Evolutionary conservation across 345 rosid species (phyloP), one percentile per base, ranked within the genome.

Genomic region (Syzygium aromaticum): DNA sequence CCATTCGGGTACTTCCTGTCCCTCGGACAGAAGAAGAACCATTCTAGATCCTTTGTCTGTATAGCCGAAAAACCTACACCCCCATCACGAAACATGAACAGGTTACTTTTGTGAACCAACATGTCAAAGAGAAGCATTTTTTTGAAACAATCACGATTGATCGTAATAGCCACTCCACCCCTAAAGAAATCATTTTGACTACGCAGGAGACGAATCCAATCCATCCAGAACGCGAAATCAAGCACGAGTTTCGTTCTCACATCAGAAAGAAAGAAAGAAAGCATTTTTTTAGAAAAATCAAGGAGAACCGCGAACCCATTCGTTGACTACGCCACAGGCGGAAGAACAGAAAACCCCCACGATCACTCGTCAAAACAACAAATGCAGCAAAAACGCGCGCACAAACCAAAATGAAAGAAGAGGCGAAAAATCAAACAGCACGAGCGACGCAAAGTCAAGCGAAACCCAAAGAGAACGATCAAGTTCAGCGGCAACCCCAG

Each of bases 11-110:
- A 96, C 93, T 98, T 98, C 52, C 98, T 92, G 84, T 98, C 99
- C 85, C 92, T 86, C 4, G 99, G 98, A 88, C 99, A 98, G 94
- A 98, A 98, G 91, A 95, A 98, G 90, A 98, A 95, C 99, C 99
- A 98, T 84, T 98, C 99, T 5, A 91, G 91, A 89, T 98, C 98
- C 16, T 77, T 90, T 6, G 95, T 90, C 80, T 77, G 87, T 7
- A 98, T 91, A 22, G 90, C 94, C 1, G 99, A 96, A n/a, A 92
- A 89, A 87, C 67, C 95, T 96, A 89, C 90, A 92, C 46, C 17
- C 53, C 27, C 30, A 53, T 54, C 51, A 53, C 52, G 43, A 67
- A n/a, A 83, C 51, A 23, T 77, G 5, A 85, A 49, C n/a, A 23
- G 8, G 28, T 1, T 17, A 54, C 17, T 28, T 78, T 33, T 53